Percentiles rank a stretch among this genome's conserved stretches.
phyloP scores from a whole-genome alignment of 2,329 filamentous ascomycete species.

The Calonectria ilicicola region DNA sequence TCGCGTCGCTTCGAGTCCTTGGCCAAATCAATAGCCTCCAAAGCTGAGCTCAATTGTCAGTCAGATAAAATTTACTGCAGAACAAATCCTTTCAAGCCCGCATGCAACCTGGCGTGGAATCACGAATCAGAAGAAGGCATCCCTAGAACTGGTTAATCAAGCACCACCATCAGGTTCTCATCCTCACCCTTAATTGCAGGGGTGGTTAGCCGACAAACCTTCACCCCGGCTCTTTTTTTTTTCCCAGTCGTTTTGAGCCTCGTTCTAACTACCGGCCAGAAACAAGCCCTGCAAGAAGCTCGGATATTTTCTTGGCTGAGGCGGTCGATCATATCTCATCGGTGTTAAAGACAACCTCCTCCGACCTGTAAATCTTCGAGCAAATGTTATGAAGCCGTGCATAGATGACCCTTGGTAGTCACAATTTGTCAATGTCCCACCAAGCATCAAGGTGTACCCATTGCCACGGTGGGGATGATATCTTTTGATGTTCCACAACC shows the following conservation, averaged over 20 bases:
- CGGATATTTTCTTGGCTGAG: constrained; percentile 3
- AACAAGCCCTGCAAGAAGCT: neutral
- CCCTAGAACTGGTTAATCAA: neutral
- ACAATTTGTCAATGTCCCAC: neutral
- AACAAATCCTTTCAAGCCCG: neutral
- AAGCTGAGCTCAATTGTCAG: neutral
- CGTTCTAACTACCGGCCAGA: neutral
- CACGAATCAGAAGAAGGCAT: neutral
- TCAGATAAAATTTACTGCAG: neutral
- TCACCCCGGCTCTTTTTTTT: neutral
- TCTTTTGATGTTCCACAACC: constrained; percentile 10
- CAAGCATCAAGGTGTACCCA: neutral
- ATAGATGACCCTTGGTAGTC: neutral
- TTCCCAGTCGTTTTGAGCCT: constrained; percentile 11
- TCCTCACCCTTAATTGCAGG: constrained; percentile 16
- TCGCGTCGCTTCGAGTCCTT: neutral
- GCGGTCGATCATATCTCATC: neutral
- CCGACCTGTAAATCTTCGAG: neutral
- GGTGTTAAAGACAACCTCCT: constrained; percentile 3
- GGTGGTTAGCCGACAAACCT: neutral
- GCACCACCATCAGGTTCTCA: neutral
- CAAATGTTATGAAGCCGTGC: constrained; percentile 5
- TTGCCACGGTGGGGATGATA: constrained; percentile 1
- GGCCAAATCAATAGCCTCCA: neutral
- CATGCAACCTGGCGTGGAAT: neutral